Conservation (phyloP, 257 asterid species). For the Gynochthodes officinalis region DNA sequence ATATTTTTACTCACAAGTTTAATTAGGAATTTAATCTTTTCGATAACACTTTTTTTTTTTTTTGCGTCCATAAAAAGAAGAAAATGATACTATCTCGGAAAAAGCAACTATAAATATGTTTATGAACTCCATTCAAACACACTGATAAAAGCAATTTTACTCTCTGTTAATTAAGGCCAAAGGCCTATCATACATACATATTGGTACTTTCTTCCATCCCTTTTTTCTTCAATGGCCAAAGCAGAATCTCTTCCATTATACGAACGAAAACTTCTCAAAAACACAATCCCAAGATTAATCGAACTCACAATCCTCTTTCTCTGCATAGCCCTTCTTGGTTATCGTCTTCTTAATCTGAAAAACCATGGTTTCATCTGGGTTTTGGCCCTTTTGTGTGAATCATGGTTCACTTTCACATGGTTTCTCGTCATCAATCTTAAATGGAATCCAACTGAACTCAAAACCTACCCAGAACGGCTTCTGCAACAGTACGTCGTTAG, state of each 20-base stretch:
- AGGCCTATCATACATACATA: no score
- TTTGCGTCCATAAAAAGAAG: no score
- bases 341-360: conserved; percentile 20
- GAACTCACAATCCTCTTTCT: conserved; percentile 34
- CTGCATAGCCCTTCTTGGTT: conserved; percentile 25
- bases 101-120: background rate
- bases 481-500: conserved; percentile 29
- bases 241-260: conserved; percentile 21
- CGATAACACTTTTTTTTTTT: no score
- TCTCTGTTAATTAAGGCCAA: no score
- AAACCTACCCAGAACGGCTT: conserved; percentile 28
- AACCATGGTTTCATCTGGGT: conserved; percentile 25
- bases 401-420: conserved; percentile 43
- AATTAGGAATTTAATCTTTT: no score
- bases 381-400: conserved; percentile 31
- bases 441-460: conserved; percentile 26
- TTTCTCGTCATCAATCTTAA: conserved; percentile 26
- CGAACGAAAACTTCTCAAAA: conserved; percentile 18
- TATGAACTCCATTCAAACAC: background rate
- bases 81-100: no score
- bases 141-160: background rate
- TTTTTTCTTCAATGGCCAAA: conserved; percentile 16
- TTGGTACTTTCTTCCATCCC: no score
- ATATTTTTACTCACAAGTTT: no score
- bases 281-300: conserved; percentile 19